phyloP scores from a whole-genome alignment of 441 rosid species.

The Omphalea diandra region DNA sequence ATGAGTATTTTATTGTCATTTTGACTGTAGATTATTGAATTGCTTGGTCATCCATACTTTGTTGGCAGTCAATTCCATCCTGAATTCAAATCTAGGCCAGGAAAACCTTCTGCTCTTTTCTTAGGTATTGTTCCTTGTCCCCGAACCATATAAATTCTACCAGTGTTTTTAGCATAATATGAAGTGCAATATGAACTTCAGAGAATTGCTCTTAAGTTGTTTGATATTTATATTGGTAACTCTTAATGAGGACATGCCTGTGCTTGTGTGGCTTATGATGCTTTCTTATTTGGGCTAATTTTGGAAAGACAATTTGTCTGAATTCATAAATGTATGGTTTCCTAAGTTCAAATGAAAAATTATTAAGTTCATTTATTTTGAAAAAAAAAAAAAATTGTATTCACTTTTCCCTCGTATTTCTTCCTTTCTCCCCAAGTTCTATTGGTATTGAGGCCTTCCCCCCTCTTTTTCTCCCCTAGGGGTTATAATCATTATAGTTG shows the following conservation, averaged over 20 bases:
- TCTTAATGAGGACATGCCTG: neutral
- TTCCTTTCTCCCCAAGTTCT: neutral
- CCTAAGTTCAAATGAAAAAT: neutral
- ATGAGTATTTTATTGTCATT: too few relatives aligned
- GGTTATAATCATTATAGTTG: neutral
- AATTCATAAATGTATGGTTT: neutral
- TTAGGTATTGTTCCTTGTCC: too few relatives aligned
- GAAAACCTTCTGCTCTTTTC: too few relatives aligned
- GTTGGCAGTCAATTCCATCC: too few relatives aligned
- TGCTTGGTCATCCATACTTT: too few relatives aligned
- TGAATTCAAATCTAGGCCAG: too few relatives aligned
- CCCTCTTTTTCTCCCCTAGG: too few relatives aligned
- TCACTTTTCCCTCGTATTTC: neutral
- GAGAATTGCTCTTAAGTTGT: neutral
- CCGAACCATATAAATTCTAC: neutral
- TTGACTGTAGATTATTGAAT: too few relatives aligned
- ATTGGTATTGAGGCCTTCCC: neutral
- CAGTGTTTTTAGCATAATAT: neutral
- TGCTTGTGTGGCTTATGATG: neutral
- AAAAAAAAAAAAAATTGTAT: neutral
- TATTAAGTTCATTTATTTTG: neutral
- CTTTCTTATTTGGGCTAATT: neutral
- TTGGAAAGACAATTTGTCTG: conserved; percentile 5
- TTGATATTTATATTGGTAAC: conserved; percentile 3
- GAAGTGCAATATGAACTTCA: neutral